Percentiles rank a stretch among this genome's conserved stretches.
Evolutionary conservation across 2,329 filamentous ascomycete genomes (phyloP).

Genomic region (Fusarium nisikadoi): DNA sequence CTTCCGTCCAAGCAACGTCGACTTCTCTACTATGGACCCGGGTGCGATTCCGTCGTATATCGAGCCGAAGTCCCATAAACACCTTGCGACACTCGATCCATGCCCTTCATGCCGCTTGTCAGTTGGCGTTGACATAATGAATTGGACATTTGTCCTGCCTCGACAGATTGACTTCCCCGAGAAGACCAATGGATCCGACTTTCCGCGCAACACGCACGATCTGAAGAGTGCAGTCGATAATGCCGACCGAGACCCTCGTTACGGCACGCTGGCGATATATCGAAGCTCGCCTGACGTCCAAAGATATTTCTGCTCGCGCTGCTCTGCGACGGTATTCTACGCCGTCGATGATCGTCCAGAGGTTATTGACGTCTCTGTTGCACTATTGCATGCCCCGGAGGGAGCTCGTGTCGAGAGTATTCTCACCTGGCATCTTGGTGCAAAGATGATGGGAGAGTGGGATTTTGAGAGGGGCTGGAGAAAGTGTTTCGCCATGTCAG

Average conservation of each 20-base stretch:
- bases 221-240: constrained; percentile 51
- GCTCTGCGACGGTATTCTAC: constrained; percentile 61
- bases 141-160: constrained; percentile 58
- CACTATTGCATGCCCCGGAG: constrained; percentile 55
- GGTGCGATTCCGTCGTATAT: constrained; percentile 55
- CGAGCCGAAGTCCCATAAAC: constrained; percentile 55
- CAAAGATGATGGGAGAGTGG: constrained; percentile 6
- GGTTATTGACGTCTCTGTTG: constrained; percentile 57
- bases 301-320: constrained; percentile 60
- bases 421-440: constrained; percentile 55
- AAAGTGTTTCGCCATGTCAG: constrained; percentile 9
- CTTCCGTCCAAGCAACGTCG: constrained; percentile 48
- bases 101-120: constrained; percentile 60
- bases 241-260: constrained; percentile 46
- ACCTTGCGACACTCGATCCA: constrained; percentile 53
- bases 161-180: constrained; percentile 50
- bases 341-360: constrained; percentile 51
- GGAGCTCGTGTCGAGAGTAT: constrained; percentile 59
- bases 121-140: constrained; percentile 55
- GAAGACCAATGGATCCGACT: not conserved
- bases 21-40: constrained; percentile 30
- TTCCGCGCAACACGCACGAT: constrained; percentile 11
- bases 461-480: constrained; percentile 34
- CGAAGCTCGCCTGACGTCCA: constrained; percentile 56
- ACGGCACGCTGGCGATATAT: constrained; percentile 58